Evolutionary conservation across 805 yeast species (phyloP).

Genomic region (Wickerhamiella occidentalis): DNA sequence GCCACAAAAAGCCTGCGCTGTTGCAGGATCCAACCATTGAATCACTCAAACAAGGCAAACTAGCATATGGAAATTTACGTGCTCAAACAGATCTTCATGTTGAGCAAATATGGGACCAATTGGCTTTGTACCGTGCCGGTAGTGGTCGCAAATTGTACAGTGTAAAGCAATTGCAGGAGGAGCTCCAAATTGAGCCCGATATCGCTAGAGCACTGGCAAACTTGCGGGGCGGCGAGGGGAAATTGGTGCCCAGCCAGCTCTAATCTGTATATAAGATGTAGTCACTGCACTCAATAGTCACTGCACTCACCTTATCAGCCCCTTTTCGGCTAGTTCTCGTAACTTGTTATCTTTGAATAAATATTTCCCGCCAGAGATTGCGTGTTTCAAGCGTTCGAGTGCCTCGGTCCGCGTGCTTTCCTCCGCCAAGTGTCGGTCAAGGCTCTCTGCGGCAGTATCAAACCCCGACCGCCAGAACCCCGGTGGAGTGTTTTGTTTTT

Average conservation of each 20-base stretch:
- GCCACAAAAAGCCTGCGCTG: neutral
- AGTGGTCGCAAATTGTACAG: constrained; percentile 1
- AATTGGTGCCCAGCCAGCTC: neutral
- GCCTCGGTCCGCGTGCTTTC: constrained; percentile 28
- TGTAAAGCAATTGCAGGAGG: neutral
- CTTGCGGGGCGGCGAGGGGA: neutral
- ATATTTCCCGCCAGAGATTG: constrained; percentile 12
- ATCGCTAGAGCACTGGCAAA: neutral
- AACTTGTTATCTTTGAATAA: constrained; percentile 13
- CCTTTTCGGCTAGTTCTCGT: constrained; percentile 10
- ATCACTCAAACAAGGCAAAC: constrained; percentile 1
- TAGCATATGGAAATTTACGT: constrained; percentile 8
- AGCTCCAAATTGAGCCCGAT: neutral
- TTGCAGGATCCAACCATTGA: constrained; percentile 4
- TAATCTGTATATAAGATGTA: neutral
- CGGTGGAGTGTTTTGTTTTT: constrained; percentile 39
- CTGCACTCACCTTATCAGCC: neutral
- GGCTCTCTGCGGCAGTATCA: constrained; percentile 38
- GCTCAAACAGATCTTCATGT: neutral
- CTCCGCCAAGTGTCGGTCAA: constrained; percentile 29
- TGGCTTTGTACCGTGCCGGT: constrained; percentile 1
- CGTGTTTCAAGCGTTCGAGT: constrained; percentile 11
- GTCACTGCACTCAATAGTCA: no score
- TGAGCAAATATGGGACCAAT: constrained; percentile 11
- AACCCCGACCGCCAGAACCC: constrained; percentile 51